Evolutionary conservation across 2,329 filamentous ascomycete species (phyloP).

Genomic region (Aspergillus brasiliensis): DNA sequence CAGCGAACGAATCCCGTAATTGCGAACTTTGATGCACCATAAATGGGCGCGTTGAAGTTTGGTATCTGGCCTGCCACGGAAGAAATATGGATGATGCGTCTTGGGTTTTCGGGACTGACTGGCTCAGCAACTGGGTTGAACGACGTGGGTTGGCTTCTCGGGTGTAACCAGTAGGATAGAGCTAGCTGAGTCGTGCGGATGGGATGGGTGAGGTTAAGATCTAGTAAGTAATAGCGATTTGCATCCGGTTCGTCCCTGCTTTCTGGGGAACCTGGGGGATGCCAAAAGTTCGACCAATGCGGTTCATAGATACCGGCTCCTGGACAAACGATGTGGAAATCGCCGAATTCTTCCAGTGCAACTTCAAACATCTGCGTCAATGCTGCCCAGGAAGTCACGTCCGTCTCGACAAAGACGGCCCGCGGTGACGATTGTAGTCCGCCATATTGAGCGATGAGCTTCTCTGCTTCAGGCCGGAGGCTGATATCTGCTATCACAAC

Average conservation of each 20-base stretch:
- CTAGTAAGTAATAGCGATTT: neutral
- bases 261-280: neutral
- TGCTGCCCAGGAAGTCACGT: neutral
- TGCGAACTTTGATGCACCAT: too few relatives aligned
- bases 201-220: neutral
- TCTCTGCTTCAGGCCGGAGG: neutral
- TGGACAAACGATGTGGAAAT: neutral
- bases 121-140: too few relatives aligned
- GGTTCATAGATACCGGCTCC: neutral
- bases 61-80: too few relatives aligned
- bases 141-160: too few relatives aligned
- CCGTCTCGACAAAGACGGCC: neutral
- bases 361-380: neutral
- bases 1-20: too few relatives aligned
- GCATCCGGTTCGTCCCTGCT: neutral
- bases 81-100: too few relatives aligned
- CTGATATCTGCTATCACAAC: neutral
- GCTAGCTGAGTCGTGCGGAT: neutral
- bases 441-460: neutral
- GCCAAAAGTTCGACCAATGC: neutral
- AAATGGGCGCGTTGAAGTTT: too few relatives aligned
- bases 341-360: neutral
- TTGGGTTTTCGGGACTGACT: too few relatives aligned
- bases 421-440: neutral
- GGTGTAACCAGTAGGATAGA: too few relatives aligned